phyloP scores from a whole-genome alignment of 164 flowering plant species.

The Umbilicus rupestris region DNA sequence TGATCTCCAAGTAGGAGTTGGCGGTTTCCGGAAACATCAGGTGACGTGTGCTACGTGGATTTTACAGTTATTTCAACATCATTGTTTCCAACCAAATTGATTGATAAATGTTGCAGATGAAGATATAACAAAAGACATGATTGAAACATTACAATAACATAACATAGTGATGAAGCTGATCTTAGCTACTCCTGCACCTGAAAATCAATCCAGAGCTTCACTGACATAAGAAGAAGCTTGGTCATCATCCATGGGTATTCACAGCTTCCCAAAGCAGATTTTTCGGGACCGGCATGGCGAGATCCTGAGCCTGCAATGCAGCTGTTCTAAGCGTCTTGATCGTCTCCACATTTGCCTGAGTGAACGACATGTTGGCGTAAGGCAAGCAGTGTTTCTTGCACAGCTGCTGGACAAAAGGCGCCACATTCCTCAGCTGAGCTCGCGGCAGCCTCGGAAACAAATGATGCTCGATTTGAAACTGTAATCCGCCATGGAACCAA shows the following conservation, averaged over 20 bases:
- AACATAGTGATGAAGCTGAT: too few species aligned
- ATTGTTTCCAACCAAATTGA: too few species aligned
- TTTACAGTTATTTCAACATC: too few species aligned
- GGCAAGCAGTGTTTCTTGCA: constrained; percentile 18
- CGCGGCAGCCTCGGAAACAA: constrained; percentile 15
- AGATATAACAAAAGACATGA: not conserved
- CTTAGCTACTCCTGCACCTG: too few species aligned
- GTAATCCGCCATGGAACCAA: constrained; percentile 16
- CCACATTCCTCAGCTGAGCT: constrained; percentile 9
- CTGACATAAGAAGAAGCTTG: not conserved
- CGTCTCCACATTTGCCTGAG: constrained; percentile 12
- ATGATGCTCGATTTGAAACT: constrained; percentile 15
- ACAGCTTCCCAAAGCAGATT: constrained; percentile 13
- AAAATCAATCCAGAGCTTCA: too few species aligned
- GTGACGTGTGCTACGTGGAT: too few species aligned
- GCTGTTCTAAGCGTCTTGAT: constrained; percentile 11
- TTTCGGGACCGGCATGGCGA: constrained; percentile 7
- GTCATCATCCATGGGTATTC: constrained; percentile 11
- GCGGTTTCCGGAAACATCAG: too few species aligned
- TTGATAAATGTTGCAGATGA: too few species aligned
- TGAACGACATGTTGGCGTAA: constrained; percentile 10
- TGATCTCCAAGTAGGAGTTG: too few species aligned
- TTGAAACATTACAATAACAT: not conserved
- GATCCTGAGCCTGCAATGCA: constrained; percentile 14
- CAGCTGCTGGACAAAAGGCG: constrained; percentile 11